A percentile compares a stretch with the other conserved stretches of the same genome.
Evolutionary conservation across 2,329 filamentous ascomycete species (phyloP).

Genomic region (Ceratocystis colombiana): DNA sequence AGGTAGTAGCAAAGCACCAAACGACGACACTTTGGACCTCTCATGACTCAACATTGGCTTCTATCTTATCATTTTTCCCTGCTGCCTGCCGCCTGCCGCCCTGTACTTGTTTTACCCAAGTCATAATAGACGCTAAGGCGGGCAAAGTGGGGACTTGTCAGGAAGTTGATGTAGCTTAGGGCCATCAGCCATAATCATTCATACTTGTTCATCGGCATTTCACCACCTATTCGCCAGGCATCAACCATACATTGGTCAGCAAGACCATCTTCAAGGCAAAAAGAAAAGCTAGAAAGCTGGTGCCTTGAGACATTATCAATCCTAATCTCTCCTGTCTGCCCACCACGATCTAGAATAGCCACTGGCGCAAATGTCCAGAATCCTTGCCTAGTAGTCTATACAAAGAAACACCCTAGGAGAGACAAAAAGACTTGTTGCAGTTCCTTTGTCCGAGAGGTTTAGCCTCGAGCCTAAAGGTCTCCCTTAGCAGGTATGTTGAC

Average conservation of each 20-base stretch:
- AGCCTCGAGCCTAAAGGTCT: not conserved
- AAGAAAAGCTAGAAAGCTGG: not conserved
- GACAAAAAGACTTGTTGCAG: not conserved
- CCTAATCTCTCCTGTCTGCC: too few species aligned
- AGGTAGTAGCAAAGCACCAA: too few species aligned
- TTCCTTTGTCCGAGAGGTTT: not conserved
- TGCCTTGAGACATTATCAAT: too few species aligned
- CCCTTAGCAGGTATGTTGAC: not conserved
- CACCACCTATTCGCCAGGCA: not conserved
- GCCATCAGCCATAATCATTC: not conserved
- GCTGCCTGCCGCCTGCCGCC: too few species aligned
- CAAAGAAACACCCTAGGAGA: not conserved
- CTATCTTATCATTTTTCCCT: too few species aligned
- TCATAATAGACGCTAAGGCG: too few species aligned
- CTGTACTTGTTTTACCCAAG: too few species aligned
- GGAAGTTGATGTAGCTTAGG: conserved; percentile 2
- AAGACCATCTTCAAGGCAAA: not conserved
- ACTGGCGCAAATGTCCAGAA: not conserved
- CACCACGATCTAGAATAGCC: too few species aligned
- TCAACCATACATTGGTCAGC: not conserved
- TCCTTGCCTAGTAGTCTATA: not conserved
- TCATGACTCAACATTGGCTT: too few species aligned
- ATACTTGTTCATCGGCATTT: not conserved
- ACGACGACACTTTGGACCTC: too few species aligned
- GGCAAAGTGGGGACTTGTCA: not conserved